Percentiles rank a stretch among this genome's conserved stretches.
Conservation (phyloP, 352 stramenopile species). For the Globisporangium nodosum region DNA sequence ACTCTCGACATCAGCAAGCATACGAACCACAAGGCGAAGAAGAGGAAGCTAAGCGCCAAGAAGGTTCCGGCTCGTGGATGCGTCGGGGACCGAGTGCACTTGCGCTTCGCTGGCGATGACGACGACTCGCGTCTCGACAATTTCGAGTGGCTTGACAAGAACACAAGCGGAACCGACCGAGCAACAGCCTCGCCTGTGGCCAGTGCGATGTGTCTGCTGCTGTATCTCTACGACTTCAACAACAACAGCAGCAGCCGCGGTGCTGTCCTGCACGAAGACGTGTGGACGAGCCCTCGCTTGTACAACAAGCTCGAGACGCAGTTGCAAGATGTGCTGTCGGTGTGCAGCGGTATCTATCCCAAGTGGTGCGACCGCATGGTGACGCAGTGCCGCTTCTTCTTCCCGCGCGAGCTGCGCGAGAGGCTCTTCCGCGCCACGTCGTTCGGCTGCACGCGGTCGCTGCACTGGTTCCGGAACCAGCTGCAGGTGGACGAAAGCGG, state of each 20-base stretch:
- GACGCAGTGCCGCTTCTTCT: conserved; percentile 81
- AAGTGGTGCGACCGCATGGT: conserved; percentile 70
- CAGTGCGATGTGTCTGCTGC: conserved; percentile 48
- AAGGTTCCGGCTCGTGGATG: background rate
- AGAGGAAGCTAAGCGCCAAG: conserved; percentile 3
- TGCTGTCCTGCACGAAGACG: conserved; percentile 26
- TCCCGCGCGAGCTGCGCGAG: conserved; percentile 61
- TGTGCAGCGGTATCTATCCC: conserved; percentile 80
- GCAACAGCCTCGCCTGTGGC: conserved; percentile 11
- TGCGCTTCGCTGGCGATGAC: background rate
- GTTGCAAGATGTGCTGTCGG: conserved; percentile 75
- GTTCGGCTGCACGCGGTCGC: conserved; percentile 72
- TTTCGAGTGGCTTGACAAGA: conserved; percentile 19
- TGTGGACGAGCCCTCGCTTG: conserved; percentile 68
- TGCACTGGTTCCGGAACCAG: conserved; percentile 78
- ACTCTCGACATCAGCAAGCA: background rate
- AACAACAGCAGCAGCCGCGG: conserved; percentile 6
- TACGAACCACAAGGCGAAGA: conserved; percentile 2
- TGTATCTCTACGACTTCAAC: conserved; percentile 52
- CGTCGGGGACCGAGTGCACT: conserved; percentile 3
- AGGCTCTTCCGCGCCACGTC: conserved; percentile 70
- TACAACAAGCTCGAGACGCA: conserved; percentile 79
- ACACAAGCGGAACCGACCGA: background rate
- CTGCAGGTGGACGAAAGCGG: conserved; percentile 48
- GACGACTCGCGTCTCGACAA: conserved; percentile 1